phyloP scores from a whole-genome alignment of 2,329 filamentous ascomycete genomes.

The Elsinoe perseae region DNA sequence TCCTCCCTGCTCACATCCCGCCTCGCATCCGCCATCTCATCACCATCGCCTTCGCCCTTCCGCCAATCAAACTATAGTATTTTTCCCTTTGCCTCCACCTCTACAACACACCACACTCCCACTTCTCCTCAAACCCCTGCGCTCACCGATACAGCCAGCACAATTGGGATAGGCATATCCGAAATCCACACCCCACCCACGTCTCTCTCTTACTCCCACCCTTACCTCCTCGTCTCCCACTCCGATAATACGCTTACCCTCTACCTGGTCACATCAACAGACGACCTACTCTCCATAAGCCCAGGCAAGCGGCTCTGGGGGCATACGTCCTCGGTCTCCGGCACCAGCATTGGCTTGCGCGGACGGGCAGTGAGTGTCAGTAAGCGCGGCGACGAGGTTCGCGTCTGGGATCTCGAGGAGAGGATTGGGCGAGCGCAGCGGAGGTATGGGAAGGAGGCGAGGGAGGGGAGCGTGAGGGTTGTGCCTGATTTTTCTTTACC shows the following conservation, averaged over 20 bases:
- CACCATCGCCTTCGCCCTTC: constrained; percentile 37
- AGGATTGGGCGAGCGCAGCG: background rate
- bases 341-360: constrained; percentile 72
- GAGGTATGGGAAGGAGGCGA: background rate
- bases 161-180: constrained; percentile 19
- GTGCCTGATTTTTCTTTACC: background rate
- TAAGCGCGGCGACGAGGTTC: constrained; percentile 56
- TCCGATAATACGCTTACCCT: constrained; percentile 82
- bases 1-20: constrained; percentile 45
- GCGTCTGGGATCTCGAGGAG: constrained; percentile 82
- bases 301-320: constrained; percentile 75
- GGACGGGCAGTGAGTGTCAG: constrained; percentile 90
- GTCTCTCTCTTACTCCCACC: constrained; percentile 56
- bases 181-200: constrained; percentile 37
- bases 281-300: constrained; percentile 58
- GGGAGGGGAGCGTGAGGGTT: background rate
- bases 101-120: constrained; percentile 18
- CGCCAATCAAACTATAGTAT: constrained; percentile 10
- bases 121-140: constrained; percentile 12
- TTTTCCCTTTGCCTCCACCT: constrained; percentile 20
- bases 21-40: constrained; percentile 43
- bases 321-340: constrained; percentile 81
- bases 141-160: background rate
- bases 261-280: constrained; percentile 69
- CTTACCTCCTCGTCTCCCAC: constrained; percentile 75